Conservation (phyloP, 2,329 filamentous ascomycete genomes). For the Colletotrichum lupini region DNA sequence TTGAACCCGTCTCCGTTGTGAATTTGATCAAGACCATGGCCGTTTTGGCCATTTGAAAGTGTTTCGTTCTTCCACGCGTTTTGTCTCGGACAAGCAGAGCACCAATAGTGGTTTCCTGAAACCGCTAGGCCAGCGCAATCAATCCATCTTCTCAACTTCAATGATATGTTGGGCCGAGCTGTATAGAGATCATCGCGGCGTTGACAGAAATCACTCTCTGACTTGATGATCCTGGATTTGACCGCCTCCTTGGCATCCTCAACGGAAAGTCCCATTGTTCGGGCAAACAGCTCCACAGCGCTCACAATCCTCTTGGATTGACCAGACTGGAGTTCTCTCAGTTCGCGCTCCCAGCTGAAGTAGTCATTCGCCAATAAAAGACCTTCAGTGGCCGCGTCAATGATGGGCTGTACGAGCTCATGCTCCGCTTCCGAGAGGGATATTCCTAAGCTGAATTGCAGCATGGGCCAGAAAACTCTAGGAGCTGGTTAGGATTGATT, state of each 20-base stretch:
- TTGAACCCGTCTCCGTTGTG: too few relatives aligned
- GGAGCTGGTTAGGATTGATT: background rate
- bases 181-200: background rate
- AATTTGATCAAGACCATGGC: background rate
- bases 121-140: constrained; percentile 2
- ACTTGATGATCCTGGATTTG: background rate
- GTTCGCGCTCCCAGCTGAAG: constrained; percentile 24
- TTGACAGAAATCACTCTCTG: background rate
- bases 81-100: constrained; percentile 14
- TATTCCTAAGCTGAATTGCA: constrained; percentile 15
- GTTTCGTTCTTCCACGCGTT: constrained; percentile 1
- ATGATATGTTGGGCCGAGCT: background rate
- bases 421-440: constrained; percentile 1
- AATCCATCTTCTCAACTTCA: background rate
- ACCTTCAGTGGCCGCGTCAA: constrained; percentile 8
- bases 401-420: background rate
- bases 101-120: constrained; percentile 23
- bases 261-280: background rate
- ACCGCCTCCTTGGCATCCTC: constrained; percentile 5
- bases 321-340: background rate
- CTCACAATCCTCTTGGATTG: constrained; percentile 12
- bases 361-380: constrained; percentile 27
- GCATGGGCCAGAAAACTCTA: constrained; percentile 25
- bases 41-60: background rate
- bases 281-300: constrained; percentile 13